Evolutionary conservation across 768 basidiomycete species (phyloP).

Genomic region (Russula sp.): DNA sequence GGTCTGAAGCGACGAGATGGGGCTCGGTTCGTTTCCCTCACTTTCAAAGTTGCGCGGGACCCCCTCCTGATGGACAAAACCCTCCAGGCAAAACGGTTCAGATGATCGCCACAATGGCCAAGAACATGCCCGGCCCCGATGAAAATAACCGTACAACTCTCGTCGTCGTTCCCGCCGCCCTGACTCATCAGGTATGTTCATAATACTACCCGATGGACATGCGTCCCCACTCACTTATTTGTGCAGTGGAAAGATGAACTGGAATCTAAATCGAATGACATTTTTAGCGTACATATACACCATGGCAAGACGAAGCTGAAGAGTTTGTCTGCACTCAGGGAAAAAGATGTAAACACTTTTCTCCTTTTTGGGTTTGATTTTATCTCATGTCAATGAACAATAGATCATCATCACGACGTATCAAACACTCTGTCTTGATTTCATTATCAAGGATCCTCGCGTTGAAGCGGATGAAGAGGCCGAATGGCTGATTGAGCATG

Average conservation of each 20-base stretch:
- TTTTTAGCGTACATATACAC: constrained; percentile 59
- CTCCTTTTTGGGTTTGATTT: not conserved
- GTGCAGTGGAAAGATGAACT: constrained; percentile 68
- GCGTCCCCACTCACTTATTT: not conserved
- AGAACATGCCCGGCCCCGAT: constrained; percentile 46
- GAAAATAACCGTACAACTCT: constrained; percentile 52
- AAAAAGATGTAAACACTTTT: constrained; percentile 40
- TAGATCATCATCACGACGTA: constrained; percentile 75
- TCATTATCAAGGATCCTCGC: constrained; percentile 41
- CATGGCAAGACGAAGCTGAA: constrained; percentile 66
- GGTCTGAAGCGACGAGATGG: constrained; percentile 56
- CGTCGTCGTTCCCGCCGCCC: constrained; percentile 68
- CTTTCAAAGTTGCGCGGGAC: not conserved
- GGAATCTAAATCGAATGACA: constrained; percentile 53
- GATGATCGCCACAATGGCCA: constrained; percentile 72
- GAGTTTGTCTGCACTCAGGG: constrained; percentile 41
- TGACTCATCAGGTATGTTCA: constrained; percentile 53
- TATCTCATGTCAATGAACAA: constrained; percentile 28
- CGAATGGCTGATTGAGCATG: constrained; percentile 42
- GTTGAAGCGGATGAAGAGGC: constrained; percentile 40
- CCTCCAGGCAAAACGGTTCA: constrained; percentile 60
- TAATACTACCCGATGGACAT: not conserved
- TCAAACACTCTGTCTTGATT: constrained; percentile 59
- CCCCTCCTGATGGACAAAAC: not conserved
- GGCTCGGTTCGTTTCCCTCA: constrained; percentile 33